Conservation (phyloP, 352 stramenopile genomes). For the Pseudoperonospora humuli region DNA sequence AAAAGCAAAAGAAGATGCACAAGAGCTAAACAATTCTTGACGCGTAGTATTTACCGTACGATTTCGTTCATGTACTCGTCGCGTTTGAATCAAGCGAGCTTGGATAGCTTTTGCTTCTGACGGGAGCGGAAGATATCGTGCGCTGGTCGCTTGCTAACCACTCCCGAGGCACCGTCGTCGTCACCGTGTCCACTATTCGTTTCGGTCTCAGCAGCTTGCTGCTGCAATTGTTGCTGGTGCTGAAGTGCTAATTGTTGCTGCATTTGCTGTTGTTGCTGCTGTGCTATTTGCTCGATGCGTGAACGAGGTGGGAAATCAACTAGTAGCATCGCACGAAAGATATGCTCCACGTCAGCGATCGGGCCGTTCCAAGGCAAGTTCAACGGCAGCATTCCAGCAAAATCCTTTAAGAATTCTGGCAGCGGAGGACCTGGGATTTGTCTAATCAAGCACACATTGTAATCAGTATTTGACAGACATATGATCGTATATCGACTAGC, state of each 20-base stretch:
- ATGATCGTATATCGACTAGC: not conserved
- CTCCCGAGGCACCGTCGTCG: conserved; percentile 36
- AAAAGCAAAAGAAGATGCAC: conserved; percentile 38
- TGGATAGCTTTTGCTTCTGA: conserved; percentile 82
- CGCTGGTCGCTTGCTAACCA: conserved; percentile 74
- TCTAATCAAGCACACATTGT: conserved; percentile 21
- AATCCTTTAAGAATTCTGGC: conserved; percentile 82
- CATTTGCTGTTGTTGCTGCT: conserved; percentile 61
- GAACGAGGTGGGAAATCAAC: conserved; percentile 72
- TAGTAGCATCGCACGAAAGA: conserved; percentile 75
- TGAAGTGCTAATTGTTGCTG: conserved; percentile 44
- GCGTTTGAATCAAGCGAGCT: conserved; percentile 38
- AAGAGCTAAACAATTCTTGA: conserved; percentile 9
- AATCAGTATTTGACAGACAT: conserved; percentile 1
- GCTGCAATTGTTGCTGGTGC: conserved; percentile 45
- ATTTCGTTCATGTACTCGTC: conserved; percentile 7
- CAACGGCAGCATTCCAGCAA: conserved; percentile 71
- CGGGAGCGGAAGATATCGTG: conserved; percentile 82
- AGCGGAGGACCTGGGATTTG: conserved; percentile 66
- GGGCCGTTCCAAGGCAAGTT: conserved; percentile 81
- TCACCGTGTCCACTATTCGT: conserved; percentile 33
- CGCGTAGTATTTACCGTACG: conserved; percentile 6
- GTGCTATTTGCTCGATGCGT: conserved; percentile 61
- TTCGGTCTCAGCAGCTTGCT: conserved; percentile 44
- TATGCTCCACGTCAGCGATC: conserved; percentile 81